Conservation (phyloP, 305 asterid genomes). For the Fraxinus sp. region DNA sequence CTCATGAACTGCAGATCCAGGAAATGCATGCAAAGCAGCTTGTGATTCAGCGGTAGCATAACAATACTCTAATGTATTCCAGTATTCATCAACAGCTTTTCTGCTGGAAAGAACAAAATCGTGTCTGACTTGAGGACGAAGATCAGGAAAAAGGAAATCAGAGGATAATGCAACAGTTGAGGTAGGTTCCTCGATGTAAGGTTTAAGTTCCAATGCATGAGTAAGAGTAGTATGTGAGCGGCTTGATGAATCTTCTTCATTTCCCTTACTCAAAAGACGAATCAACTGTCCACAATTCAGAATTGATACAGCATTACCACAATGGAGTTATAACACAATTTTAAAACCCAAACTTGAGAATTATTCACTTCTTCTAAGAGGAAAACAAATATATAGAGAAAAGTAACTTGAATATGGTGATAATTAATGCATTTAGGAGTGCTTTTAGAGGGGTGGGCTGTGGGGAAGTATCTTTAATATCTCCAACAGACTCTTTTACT, state of each 20-base stretch:
- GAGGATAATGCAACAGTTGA: conserved; percentile 43
- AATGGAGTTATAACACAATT: conserved; percentile 24
- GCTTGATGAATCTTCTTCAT: conserved; percentile 48
- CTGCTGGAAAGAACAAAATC: conserved; percentile 86
- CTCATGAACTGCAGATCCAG: conserved; percentile 91
- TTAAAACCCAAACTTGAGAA: conserved; percentile 19
- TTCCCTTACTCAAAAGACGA: conserved; percentile 68
- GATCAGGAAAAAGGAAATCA: conserved; percentile 55
- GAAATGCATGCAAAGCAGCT: conserved; percentile 90
- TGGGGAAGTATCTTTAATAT: conserved; percentile 6
- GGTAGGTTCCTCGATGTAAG: conserved; percentile 92
- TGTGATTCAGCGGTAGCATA: conserved; percentile 73
- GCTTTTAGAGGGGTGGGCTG: conserved; percentile 1
- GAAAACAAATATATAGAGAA: background rate
- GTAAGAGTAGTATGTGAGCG: conserved; percentile 61
- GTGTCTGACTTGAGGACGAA: conserved; percentile 92
- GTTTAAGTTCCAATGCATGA: conserved; percentile 85
- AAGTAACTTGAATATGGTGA: conserved; percentile 4
- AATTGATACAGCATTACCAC: conserved; percentile 27
- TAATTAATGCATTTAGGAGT: background rate
- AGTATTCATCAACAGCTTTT: conserved; percentile 83
- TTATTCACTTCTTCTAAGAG: conserved; percentile 14
- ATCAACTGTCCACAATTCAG: conserved; percentile 64
- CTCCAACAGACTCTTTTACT: conserved; percentile 13
- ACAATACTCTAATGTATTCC: conserved; percentile 89